These are phyloP conservation scores for Pseudopithomyces chartarum DNA, from an alignment of 2,329 filamentous ascomycete species.

Conservation along the genomic window DNA sequence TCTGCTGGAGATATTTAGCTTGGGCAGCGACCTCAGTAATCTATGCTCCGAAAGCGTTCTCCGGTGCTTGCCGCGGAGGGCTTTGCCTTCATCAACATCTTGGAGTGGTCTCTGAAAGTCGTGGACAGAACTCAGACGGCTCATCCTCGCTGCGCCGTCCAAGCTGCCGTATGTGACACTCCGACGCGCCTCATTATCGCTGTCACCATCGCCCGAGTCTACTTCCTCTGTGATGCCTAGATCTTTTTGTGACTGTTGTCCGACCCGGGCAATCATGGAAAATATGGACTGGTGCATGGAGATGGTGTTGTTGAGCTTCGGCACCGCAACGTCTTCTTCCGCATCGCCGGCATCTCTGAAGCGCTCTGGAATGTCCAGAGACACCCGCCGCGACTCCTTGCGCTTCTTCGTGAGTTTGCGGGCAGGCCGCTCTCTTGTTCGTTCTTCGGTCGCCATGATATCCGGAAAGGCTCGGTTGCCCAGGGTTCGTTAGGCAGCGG, in stretches of 20 bases:
- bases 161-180: conserved; percentile 32
- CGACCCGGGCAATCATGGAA: conserved; percentile 86
- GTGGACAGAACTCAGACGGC: conserved; percentile 40
- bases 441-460: conserved; percentile 43
- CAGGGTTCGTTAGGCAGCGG: conserved; percentile 9
- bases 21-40: conserved; percentile 68
- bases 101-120: conserved; percentile 28
- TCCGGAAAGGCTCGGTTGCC: conserved; percentile 15
- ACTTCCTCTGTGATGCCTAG: conserved; percentile 79
- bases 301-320: conserved; percentile 53
- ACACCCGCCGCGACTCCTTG: conserved; percentile 39
- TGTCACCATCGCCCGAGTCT: conserved; percentile 80
- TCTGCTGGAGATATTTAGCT: conserved; percentile 50
- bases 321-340: conserved; percentile 65
- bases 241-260: conserved; percentile 78
- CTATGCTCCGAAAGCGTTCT: conserved; percentile 69
- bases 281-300: conserved; percentile 96
- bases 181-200: conserved; percentile 57
- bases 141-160: conserved; percentile 42
- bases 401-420: conserved; percentile 43
- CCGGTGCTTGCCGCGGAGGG: conserved; percentile 52
- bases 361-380: conserved; percentile 61
- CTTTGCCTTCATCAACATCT: conserved; percentile 20
- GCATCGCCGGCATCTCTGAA: conserved; percentile 64
- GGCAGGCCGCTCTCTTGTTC: conserved; percentile 28